Evolutionary conservation across 768 basidiomycete species (phyloP).

Genomic region (Russula earlei): DNA sequence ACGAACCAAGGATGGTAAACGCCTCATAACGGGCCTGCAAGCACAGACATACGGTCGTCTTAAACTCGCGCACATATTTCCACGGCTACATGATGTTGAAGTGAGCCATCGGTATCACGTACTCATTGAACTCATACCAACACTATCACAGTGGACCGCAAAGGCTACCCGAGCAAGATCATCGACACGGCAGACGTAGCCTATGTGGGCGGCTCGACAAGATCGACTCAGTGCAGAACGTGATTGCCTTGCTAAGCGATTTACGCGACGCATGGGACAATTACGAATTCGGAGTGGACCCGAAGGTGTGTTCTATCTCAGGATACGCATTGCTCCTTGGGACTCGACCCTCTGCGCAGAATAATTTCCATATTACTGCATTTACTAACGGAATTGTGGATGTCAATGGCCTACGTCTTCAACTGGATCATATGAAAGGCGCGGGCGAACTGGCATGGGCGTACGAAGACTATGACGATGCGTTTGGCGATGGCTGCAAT

Average conservation of each 20-base stretch:
- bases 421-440: slow-evolving; percentile 3
- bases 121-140: background rate
- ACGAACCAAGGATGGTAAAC: background rate
- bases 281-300: slow-evolving; percentile 1
- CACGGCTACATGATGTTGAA: background rate
- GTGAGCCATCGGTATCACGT: background rate
- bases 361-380: background rate
- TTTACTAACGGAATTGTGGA: background rate
- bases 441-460: background rate
- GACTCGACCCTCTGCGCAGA: background rate
- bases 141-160: background rate
- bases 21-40: background rate
- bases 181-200: background rate
- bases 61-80: slow-evolving; percentile 2
- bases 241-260: background rate
- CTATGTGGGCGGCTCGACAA: background rate
- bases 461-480: background rate
- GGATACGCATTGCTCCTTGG: background rate
- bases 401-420: background rate
- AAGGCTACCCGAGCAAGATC: background rate
- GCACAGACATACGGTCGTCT: background rate
- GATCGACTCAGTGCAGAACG: background rate
- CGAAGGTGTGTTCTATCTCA: background rate
- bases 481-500: background rate
- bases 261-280: background rate